Base-by-base conservation (phyloP, 2,329 filamentous ascomycete genomes). In the Bipolaris gigantea region DNA sequence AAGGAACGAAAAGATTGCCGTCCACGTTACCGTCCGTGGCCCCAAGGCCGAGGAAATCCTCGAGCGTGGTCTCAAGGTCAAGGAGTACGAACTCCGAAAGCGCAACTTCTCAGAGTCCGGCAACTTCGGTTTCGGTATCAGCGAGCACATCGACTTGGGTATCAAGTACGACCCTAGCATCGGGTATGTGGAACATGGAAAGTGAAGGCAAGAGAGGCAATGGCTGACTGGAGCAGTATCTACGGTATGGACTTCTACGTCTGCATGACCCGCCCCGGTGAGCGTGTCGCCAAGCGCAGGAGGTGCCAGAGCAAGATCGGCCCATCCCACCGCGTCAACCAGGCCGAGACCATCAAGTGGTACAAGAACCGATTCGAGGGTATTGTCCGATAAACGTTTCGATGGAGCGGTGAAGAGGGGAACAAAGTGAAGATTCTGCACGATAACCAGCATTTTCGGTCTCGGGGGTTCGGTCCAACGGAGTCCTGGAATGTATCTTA, bases 1-100 rank as follows among this genome's bases (percentile, higher is more conserved):
- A 81, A 93, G 94, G 92, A 99, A 99, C 89, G 94, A 99, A 82
- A 73, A 73, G 90, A 99, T 99, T 77, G 84, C 94, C 70, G 94
- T 99, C 72, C 94, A 99, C 85, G 94, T 99, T 78, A 99, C 94
- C 77, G 92, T 99, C 83, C 94, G 94, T 79, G 94, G 94, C 77
- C 92, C 94, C 82, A 97, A 90, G 89, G 94, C 94, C 64, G 94
- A 99, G 87, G 94, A 99, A 84, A 99, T 99, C 76, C 89, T 99
- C 77, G 94, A 99, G 90, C 93, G 94, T 87, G 94, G 94, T 79
- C 89, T 99, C 79, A 99, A 99, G 89, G 94, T 99, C 88, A 99
- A 99, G 92, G 94, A 99, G 84, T 99, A 99, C 85, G 94, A 99
- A 83, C 86, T 99, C 75, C 89, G 91, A 83, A 96, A 94, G 88